These are phyloP conservation scores for Skeletonema menzelii DNA, from an alignment of 108 stramenopile species.

Conservation along the genomic window DNA sequence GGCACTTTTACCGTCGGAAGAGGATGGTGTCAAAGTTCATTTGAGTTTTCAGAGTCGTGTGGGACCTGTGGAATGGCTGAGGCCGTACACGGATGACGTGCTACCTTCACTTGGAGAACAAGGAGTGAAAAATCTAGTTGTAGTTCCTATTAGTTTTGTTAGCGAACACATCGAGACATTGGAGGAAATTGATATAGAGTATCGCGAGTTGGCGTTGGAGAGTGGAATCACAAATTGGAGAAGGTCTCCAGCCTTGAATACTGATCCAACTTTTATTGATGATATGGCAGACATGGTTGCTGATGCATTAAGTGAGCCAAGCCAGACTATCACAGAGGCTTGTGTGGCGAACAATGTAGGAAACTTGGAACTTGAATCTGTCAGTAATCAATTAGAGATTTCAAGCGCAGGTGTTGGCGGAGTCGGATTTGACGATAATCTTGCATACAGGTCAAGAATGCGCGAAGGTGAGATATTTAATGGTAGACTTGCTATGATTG, in stretches of 20 bases:
- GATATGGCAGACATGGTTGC: slow-evolving; percentile 97
- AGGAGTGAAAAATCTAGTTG: slow-evolving; percentile 94
- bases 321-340: slow-evolving; percentile 81
- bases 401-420: slow-evolving; percentile 69
- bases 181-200: slow-evolving; percentile 99
- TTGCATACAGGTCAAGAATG: slow-evolving; percentile 31
- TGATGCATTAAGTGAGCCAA: slow-evolving; percentile 78
- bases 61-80: slow-evolving; percentile 98
- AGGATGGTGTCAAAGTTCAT: slow-evolving; percentile 78
- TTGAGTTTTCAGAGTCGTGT: slow-evolving; percentile 94
- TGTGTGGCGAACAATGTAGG: slow-evolving; percentile 89
- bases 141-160: slow-evolving; percentile 98
- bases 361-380: slow-evolving; percentile 58
- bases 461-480: slow-evolving; percentile 52
- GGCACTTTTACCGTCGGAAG: slow-evolving; percentile 56
- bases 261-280: slow-evolving; percentile 87
- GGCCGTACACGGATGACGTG: slow-evolving; percentile 97
- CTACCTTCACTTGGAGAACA: slow-evolving; percentile 84
- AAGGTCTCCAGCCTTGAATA: slow-evolving; percentile 95
- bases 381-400: slow-evolving; percentile 61
- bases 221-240: slow-evolving; percentile 91
- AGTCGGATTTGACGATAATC: slow-evolving; percentile 65
- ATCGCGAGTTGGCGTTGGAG: slow-evolving; percentile 95
- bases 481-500: slow-evolving; percentile 65
- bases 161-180: slow-evolving; percentile 99